Conservation (phyloP, 2,329 filamentous ascomycete genomes). For the Beauveria scarabaeidicola region DNA sequence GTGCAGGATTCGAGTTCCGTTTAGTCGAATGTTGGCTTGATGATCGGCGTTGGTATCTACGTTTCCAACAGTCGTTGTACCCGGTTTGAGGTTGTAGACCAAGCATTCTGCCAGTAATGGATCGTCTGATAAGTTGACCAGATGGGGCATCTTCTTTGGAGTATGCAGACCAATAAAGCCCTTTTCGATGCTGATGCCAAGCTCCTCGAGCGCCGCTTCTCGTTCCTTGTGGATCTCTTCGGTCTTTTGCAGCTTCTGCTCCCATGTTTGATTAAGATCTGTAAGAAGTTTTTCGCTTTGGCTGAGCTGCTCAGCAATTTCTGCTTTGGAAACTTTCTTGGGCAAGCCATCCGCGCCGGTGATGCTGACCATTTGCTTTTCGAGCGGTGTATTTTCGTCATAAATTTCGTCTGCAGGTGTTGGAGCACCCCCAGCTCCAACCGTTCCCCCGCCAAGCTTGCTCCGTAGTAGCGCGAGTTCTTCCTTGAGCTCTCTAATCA, state of each 20-base stretch:
- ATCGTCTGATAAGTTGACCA: constrained; percentile 95
- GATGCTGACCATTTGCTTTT: constrained; percentile 95
- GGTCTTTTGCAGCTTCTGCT: constrained; percentile 89
- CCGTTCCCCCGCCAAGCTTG: constrained; percentile 61
- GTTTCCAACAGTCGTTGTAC: constrained; percentile 88
- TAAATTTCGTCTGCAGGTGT: constrained; percentile 72
- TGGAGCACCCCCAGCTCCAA: constrained; percentile 36
- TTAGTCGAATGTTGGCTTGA: constrained; percentile 82
- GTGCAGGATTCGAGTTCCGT: constrained; percentile 84
- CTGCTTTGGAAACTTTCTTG: constrained; percentile 95
- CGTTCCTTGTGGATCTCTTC: constrained; percentile 97
- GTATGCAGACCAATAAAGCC: constrained; percentile 92
- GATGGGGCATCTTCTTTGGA: constrained; percentile 97
- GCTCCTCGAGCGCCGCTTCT: constrained; percentile 86
- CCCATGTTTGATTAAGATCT: constrained; percentile 97
- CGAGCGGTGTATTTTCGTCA: constrained; percentile 81
- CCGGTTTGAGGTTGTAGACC: constrained; percentile 96
- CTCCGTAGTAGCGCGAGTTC: constrained; percentile 78
- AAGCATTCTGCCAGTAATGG: constrained; percentile 90
- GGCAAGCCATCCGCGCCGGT: constrained; percentile 74
- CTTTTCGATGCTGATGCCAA: constrained; percentile 98
- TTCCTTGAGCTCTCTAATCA: constrained; percentile 97
- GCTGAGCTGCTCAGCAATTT: constrained; percentile 91
- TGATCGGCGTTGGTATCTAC: constrained; percentile 70
- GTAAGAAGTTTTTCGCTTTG: constrained; percentile 95